phyloP scores from a whole-genome alignment of 805 yeast species.

The Kuraishia borneana region DNA sequence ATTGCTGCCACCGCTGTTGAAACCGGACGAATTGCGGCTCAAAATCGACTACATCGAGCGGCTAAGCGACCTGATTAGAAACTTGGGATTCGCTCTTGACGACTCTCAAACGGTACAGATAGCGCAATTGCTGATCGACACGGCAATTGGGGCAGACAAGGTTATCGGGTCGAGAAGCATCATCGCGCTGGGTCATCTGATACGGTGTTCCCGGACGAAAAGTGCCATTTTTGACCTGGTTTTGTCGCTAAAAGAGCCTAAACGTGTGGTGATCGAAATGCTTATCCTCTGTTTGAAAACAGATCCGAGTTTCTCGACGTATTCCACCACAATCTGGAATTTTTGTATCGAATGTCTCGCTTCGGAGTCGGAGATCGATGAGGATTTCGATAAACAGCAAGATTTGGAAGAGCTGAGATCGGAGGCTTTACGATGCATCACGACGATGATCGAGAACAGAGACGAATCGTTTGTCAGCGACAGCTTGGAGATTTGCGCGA shows the following conservation, averaged over 20 bases:
- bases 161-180: slow-evolving; percentile 34
- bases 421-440: slow-evolving; percentile 2
- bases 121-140: slow-evolving; percentile 19
- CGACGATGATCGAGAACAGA: neutral
- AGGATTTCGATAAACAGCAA: slow-evolving; percentile 8
- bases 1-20: slow-evolving; percentile 25
- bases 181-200: slow-evolving; percentile 24
- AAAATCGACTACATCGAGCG: slow-evolving; percentile 52
- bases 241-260: neutral
- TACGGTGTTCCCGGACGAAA: slow-evolving; percentile 13
- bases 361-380: slow-evolving; percentile 11
- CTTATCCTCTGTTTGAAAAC: slow-evolving; percentile 1
- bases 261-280: neutral
- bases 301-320: neutral
- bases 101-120: slow-evolving; percentile 10
- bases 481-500: neutral
- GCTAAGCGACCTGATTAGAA: slow-evolving; percentile 40
- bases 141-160: slow-evolving; percentile 27
- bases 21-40: slow-evolving; percentile 12
- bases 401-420: slow-evolving; percentile 12
- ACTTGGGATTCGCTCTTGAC: slow-evolving; percentile 22
- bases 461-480: neutral
- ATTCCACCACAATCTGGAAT: neutral
- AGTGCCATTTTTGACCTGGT: slow-evolving; percentile 8
- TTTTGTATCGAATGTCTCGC: neutral